Evolutionary conservation across 2,329 filamentous ascomycete genomes (phyloP).

Genomic region (Aspergillus flavus): DNA sequence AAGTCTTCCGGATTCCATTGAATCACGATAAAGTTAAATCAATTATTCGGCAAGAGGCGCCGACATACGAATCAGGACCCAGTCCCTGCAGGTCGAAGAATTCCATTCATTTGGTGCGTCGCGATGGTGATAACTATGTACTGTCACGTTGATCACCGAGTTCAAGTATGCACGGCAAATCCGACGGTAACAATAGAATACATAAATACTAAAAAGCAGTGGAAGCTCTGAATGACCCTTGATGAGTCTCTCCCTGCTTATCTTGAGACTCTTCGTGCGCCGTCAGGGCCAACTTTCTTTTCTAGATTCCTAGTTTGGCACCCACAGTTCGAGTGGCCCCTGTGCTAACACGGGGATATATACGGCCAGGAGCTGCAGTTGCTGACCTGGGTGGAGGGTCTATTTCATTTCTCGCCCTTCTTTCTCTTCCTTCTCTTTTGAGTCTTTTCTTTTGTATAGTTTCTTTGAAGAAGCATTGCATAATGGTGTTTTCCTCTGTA

Average conservation of each 20-base stretch:
- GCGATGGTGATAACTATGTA: slow-evolving; percentile 13
- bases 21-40: neutral
- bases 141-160: slow-evolving; percentile 6
- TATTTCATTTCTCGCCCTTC: neutral
- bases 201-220: neutral
- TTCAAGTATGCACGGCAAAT: slow-evolving; percentile 14
- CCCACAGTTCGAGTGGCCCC: neutral
- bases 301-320: neutral
- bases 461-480: neutral
- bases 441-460: neutral
- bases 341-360: neutral
- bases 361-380: neutral
- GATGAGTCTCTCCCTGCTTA: neutral
- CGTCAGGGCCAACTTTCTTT: neutral
- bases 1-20: no score
- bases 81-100: neutral
- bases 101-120: slow-evolving; percentile 9
- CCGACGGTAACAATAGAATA: neutral
- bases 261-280: neutral
- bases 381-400: neutral
- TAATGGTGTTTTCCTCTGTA: neutral
- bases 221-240: neutral
- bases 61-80: neutral
- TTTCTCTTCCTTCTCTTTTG: neutral
- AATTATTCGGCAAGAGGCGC: neutral